Evolutionary conservation across 2,329 filamentous ascomycete species (phyloP).

Genomic region (Nemania abortiva): DNA sequence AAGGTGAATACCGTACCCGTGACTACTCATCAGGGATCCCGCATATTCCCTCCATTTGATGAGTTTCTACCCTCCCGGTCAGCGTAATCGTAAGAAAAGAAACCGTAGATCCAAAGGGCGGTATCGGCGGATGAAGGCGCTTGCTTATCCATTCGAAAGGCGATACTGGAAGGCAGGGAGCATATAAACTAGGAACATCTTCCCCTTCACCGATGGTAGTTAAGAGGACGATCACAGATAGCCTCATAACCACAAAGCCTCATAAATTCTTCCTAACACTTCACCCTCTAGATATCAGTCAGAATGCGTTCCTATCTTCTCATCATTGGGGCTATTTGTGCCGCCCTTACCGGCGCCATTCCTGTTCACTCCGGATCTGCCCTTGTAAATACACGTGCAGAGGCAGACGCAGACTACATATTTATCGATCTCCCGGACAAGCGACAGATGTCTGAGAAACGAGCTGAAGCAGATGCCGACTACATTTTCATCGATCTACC

Average conservation of each 20-base stretch:
- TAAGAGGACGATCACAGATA: not conserved
- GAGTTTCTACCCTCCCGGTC: not conserved
- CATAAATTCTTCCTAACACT: not conserved
- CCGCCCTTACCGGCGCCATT: not conserved
- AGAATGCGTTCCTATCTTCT: not conserved
- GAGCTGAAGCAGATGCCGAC: too few relatives aligned
- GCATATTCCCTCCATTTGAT: not conserved
- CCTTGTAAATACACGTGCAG: not conserved
- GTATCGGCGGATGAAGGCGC: not conserved
- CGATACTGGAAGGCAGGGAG: not conserved
- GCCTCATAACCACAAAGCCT: not conserved
- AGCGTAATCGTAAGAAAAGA: not conserved
- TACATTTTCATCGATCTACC: too few relatives aligned
- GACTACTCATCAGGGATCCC: not conserved
- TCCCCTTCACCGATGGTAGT: not conserved
- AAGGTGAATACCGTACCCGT: not conserved
- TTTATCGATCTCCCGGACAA: too few relatives aligned
- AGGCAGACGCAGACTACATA: too few relatives aligned
- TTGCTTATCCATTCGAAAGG: not conserved
- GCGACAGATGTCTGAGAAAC: too few relatives aligned
- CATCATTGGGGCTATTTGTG: not conserved
- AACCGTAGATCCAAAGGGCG: not conserved
- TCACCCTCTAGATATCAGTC: not conserved
- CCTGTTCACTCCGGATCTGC: not conserved
- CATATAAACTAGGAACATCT: not conserved